A percentile compares a stretch with the other conserved stretches of the same genome.
Conservation (phyloP, 176 grass and related monocot species). For the bread wheat (Triticum aestivum) region DNA sequence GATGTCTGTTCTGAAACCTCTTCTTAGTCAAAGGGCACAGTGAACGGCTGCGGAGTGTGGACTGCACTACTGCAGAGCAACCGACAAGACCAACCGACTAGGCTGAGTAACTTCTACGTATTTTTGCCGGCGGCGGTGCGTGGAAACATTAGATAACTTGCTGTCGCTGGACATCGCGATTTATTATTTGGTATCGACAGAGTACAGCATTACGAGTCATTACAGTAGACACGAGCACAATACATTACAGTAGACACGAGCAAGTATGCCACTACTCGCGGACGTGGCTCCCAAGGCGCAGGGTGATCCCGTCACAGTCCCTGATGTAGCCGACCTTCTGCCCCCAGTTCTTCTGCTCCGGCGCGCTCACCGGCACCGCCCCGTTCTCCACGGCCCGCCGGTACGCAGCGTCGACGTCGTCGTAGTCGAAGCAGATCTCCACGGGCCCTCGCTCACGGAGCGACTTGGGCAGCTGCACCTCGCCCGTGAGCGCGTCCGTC, state of each 20-base stretch:
- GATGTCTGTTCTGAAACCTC: too few relatives aligned
- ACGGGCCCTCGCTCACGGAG: constrained; percentile 41
- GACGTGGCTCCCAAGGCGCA: constrained; percentile 66
- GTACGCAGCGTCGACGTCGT: constrained; percentile 77
- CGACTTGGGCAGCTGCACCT: constrained; percentile 45
- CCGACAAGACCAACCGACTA: too few relatives aligned
- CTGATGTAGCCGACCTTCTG: constrained; percentile 85
- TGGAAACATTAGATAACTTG: too few relatives aligned
- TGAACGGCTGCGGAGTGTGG: too few relatives aligned
- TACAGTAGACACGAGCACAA: neutral
- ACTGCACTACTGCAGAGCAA: too few relatives aligned
- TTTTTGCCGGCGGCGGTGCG: too few relatives aligned
- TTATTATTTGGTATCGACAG: neutral
- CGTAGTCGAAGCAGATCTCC: constrained; percentile 90
- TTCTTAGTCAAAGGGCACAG: too few relatives aligned
- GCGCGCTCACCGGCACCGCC: constrained; percentile 57
- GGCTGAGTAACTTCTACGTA: too few relatives aligned
- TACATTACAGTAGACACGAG: neutral
- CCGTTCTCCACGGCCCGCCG: constrained; percentile 50
- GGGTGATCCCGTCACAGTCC: constrained; percentile 70
- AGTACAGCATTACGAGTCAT: neutral
- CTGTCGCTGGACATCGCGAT: neutral
- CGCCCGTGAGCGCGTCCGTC: constrained; percentile 57
- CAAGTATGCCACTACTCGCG: neutral
- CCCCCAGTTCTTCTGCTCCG: constrained; percentile 72